Conservation (phyloP, 768 basidiomycete species). For the Tulasnella sp. region DNA sequence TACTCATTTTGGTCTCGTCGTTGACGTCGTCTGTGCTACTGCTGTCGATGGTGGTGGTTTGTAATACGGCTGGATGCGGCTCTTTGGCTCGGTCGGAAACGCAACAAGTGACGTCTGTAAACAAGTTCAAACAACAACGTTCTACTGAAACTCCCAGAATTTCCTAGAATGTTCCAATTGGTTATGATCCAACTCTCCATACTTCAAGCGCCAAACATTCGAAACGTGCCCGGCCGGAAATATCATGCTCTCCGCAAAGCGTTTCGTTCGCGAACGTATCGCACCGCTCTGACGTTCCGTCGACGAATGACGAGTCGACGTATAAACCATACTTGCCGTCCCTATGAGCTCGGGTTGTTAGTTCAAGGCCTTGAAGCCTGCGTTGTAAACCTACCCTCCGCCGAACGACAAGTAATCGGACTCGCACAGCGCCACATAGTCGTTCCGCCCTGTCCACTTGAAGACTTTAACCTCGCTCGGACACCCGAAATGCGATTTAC, state of each 20-base stretch:
- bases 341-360: slow-evolving; percentile 41
- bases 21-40: background rate
- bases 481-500: background rate
- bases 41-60: slow-evolving; percentile 8
- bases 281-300: slow-evolving; percentile 80
- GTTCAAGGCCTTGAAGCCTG: background rate
- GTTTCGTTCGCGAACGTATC: slow-evolving; percentile 86
- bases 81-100: background rate
- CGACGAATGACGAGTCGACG: slow-evolving; percentile 73
- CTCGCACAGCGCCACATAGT: slow-evolving; percentile 86
- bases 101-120: slow-evolving; percentile 11
- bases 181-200: slow-evolving; percentile 59
- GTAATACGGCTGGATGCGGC: background rate
- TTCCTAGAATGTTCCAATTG: slow-evolving; percentile 4
- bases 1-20: background rate
- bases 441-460: slow-evolving; percentile 84
- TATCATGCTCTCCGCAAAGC: slow-evolving; percentile 47
- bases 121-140: slow-evolving; percentile 1
- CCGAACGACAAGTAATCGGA: slow-evolving; percentile 79
- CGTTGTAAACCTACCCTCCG: slow-evolving; percentile 65
- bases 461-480: slow-evolving; percentile 53
- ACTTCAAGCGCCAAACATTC: slow-evolving; percentile 91
- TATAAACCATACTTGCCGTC: slow-evolving; percentile 88
- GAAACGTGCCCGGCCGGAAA: slow-evolving; percentile 56
- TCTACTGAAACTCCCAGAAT: slow-evolving; percentile 5